phyloP scores from a whole-genome alignment of 305 asterid genomes.

The Fraxinus nigra region DNA sequence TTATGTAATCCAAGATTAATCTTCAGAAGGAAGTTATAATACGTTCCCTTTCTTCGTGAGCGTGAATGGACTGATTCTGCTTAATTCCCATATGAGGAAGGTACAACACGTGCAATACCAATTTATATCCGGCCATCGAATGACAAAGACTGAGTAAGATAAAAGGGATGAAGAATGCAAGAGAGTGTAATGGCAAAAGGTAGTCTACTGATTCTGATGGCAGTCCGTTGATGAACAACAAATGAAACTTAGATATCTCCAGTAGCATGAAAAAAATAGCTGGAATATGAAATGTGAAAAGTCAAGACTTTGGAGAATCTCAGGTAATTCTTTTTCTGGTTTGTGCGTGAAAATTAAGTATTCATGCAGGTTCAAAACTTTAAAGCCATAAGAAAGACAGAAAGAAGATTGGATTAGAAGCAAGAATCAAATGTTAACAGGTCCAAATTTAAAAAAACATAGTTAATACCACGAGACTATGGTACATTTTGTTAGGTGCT shows the following conservation, averaged over 20 bases:
- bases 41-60: slow-evolving; percentile 50
- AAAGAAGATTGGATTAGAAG: not conserved
- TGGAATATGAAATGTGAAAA: not conserved
- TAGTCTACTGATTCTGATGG: slow-evolving; percentile 8
- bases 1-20: not conserved
- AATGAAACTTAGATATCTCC: not conserved
- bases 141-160: slow-evolving; percentile 16
- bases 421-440: not conserved
- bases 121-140: slow-evolving; percentile 19
- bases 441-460: not conserved
- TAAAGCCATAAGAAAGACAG: not conserved
- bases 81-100: slow-evolving; percentile 45
- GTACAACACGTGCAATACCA: slow-evolving; percentile 45
- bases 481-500: not conserved
- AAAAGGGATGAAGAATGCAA: slow-evolving; percentile 17
- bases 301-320: not conserved
- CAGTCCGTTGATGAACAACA: not conserved
- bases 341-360: not conserved
- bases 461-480: not conserved
- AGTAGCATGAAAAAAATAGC: not conserved
- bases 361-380: not conserved
- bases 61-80: slow-evolving; percentile 48
- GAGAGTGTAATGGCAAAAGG: not conserved
- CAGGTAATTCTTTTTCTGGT: not conserved
- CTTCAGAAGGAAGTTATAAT: slow-evolving; percentile 2